Evolutionary conservation across 257 asterid species (phyloP), one percentile per base, ranked within the genome.

Genomic region (Gardenia jasminoides): DNA sequence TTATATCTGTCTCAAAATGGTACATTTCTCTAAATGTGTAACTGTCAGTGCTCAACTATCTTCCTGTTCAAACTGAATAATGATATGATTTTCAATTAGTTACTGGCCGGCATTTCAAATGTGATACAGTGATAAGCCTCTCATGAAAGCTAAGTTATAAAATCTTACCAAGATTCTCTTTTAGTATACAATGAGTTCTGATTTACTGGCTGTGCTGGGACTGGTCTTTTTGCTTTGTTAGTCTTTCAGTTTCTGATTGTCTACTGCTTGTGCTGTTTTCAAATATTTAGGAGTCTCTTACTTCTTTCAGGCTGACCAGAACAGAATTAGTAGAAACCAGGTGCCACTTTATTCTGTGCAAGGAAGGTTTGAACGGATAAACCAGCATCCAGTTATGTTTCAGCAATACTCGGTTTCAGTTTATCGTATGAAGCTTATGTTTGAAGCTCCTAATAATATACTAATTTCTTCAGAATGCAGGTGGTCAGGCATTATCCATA

Each of bases 341-440:
- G 96, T 92, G 84, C 99, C 99, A 41, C 94, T 92, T 68, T 96
- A 92, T 84, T 80, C 93, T 74, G 94, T 90, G 69, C 96, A 90
- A 83, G 97, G 99, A 88, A 90, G 97, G 91, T 93, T 92, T 87
- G 97, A 91, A 84, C 88, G 99, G 88, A 93, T 96, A 86, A 96
- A 92, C 84, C 95, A 92, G 76, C 99, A 93, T 88, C 98, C 99
- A 90, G 99, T 93, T 89, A 91, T 44, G 97, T 85, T 81, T 78
- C 81, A n/a, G 68, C 61, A 41, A 62, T 61, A 70, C 83, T 79
- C 74, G 67, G 33, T 75, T 83, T 84, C 79, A 56, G 33, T 76
- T 72, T 83, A 50, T 74, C 46, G 72, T 36, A 61, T 26, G 77
- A 10, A 83, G 43, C 64, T 30, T 70, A 48, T 72, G 67, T 13